phyloP scores from a whole-genome alignment of 2,329 filamentous ascomycete species.

The Xylaria sp. region DNA sequence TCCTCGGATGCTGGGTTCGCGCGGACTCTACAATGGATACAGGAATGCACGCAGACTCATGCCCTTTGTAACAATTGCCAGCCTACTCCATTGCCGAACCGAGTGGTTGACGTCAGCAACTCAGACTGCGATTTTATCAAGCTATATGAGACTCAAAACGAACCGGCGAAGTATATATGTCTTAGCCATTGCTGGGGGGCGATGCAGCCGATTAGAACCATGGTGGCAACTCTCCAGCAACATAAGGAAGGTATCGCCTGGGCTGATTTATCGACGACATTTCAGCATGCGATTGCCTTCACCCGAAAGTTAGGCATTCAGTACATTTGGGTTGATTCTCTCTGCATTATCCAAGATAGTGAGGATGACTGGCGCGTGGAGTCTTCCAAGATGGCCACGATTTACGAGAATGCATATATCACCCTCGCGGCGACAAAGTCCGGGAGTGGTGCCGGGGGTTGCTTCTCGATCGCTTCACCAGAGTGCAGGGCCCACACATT shows the following conservation, averaged over 20 bases:
- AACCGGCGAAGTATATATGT: slow-evolving; percentile 6
- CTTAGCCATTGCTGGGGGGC: slow-evolving; percentile 25
- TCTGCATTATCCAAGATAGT: slow-evolving; percentile 23
- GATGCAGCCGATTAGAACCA: background rate
- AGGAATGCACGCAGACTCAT: background rate
- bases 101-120: background rate
- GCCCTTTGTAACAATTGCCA: background rate
- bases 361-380: slow-evolving; percentile 10
- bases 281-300: slow-evolving; percentile 17
- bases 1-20: background rate
- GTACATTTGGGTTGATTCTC: too few relatives aligned
- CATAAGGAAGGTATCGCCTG: slow-evolving; percentile 13
- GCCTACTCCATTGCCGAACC: background rate
- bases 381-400: slow-evolving; percentile 23
- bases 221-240: background rate
- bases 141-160: background rate
- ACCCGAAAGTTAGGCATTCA: slow-evolving; percentile 7
- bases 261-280: slow-evolving; percentile 9
- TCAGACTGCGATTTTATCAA: background rate
- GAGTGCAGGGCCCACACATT: slow-evolving; percentile 13
- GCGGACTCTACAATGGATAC: background rate
- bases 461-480: background rate
- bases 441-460: background rate
- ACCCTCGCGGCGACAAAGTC: slow-evolving; percentile 19
- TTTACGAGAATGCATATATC: slow-evolving; percentile 21